phyloP scores from a whole-genome alignment of 192 early-diverging fungal genomes.

The Jimgerdemannia lactiflua region DNA sequence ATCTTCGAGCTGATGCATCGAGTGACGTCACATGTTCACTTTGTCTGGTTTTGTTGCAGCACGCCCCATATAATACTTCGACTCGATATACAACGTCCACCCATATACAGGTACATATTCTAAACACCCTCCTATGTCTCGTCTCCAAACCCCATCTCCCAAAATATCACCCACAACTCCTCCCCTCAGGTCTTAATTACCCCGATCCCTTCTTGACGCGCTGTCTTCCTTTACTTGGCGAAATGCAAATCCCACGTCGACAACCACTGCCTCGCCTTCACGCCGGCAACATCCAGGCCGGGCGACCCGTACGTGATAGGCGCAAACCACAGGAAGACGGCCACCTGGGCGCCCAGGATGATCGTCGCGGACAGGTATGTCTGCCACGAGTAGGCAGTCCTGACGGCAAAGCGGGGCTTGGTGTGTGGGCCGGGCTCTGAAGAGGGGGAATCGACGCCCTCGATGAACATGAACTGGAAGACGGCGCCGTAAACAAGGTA shows the following conservation, averaged over 20 bases:
- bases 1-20: too few relatives aligned
- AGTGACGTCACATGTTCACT: too few relatives aligned
- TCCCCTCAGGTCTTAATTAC: too few relatives aligned
- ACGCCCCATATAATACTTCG: too few relatives aligned
- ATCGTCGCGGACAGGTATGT: constrained; percentile 31
- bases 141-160: too few relatives aligned
- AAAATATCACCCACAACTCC: too few relatives aligned
- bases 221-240: constrained; percentile 20
- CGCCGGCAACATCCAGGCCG: constrained; percentile 48
- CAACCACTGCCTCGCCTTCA: constrained; percentile 69
- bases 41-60: too few relatives aligned
- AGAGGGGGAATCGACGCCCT: constrained; percentile 50
- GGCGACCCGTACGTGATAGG: constrained; percentile 87
- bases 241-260: constrained; percentile 88
- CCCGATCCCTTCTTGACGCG: too few relatives aligned
- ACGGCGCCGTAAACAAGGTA: constrained; percentile 72
- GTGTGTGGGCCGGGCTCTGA: constrained; percentile 21
- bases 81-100: too few relatives aligned
- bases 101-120: too few relatives aligned
- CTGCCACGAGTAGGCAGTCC: constrained; percentile 5
- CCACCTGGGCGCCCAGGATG: constrained; percentile 47
- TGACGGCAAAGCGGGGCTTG: constrained; percentile 12
- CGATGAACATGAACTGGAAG: constrained; percentile 72
- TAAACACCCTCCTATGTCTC: too few relatives aligned
- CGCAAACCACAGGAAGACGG: constrained; percentile 74